phyloP scores from a whole-genome alignment of 192 early-diverging fungal genomes.

The Oehlia diaphana region DNA sequence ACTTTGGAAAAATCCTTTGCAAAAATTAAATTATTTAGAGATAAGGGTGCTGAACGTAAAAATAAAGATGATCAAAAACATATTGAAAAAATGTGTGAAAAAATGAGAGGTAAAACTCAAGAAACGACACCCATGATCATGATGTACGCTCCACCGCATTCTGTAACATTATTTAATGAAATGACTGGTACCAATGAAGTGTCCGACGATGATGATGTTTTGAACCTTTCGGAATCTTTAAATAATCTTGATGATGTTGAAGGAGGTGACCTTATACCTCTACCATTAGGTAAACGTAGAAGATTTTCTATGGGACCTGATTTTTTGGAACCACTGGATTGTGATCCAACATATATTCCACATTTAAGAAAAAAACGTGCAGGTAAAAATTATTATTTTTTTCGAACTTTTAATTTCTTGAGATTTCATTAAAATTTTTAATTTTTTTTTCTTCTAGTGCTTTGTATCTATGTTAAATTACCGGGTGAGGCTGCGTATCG shows the following conservation, averaged over 20 bases:
- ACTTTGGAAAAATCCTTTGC: conserved; percentile 58
- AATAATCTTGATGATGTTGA: conserved; percentile 32
- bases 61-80: conserved; percentile 78
- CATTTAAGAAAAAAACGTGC: conserved; percentile 37
- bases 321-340: conserved; percentile 46
- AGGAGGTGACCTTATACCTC: conserved; percentile 31
- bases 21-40: conserved; percentile 71
- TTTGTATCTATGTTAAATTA: conserved; percentile 59
- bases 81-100: conserved; percentile 66
- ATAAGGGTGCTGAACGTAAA: conserved; percentile 78
- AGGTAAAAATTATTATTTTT: conserved; percentile 24
- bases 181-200: conserved; percentile 15
- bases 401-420: background rate
- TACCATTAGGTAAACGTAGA: conserved; percentile 42
- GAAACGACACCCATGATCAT: conserved; percentile 32
- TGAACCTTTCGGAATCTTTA: conserved; percentile 7
- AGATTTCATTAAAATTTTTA: background rate
- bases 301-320: conserved; percentile 39
- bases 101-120: conserved; percentile 49
- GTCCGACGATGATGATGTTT: conserved; percentile 19
- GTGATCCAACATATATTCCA: conserved; percentile 67
- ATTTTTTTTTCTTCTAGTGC: conserved; percentile 30
- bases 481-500: conserved; percentile 55
- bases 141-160: conserved; percentile 33
- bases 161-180: conserved; percentile 35